A percentile compares a stretch with the other conserved stretches of the same genome.
Conservation (phyloP, 2,329 filamentous ascomycete genomes). For the Ceratocystis diversiconidia region DNA sequence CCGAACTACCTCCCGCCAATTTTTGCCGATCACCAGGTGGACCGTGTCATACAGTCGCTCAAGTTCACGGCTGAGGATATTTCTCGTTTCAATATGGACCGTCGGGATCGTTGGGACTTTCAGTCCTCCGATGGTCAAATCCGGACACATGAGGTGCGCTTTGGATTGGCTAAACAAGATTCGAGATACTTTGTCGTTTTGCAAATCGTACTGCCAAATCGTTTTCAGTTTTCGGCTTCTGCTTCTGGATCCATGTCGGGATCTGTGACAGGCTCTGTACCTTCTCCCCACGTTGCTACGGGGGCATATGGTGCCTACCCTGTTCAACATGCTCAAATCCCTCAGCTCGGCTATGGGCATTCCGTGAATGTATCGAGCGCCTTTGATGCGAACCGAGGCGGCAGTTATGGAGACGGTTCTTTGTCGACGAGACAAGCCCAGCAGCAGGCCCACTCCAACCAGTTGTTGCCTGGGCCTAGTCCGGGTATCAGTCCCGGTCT, state of each 20-base stretch:
- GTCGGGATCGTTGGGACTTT: conserved; percentile 43
- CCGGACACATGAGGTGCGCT: conserved; percentile 35
- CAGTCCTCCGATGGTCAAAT: conserved; percentile 37
- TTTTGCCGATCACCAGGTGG: conserved; percentile 39
- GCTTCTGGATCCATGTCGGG: conserved; percentile 23
- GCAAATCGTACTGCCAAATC: conserved; percentile 27
- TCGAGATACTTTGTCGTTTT: conserved; percentile 50
- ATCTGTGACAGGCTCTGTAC: background rate
- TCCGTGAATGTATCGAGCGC: conserved; percentile 34
- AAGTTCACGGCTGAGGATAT: conserved; percentile 41
- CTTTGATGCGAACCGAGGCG: conserved; percentile 32
- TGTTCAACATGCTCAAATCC: conserved; percentile 19
- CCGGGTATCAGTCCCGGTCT: conserved; percentile 31
- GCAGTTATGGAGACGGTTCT: conserved; percentile 26
- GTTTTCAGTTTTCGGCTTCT: conserved; percentile 27
- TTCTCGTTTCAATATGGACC: conserved; percentile 37
- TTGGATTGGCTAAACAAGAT: conserved; percentile 45
- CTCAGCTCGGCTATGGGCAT: conserved; percentile 28
- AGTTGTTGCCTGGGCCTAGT: conserved; percentile 28
- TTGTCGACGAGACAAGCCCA: conserved; percentile 24
- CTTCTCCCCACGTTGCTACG: background rate
- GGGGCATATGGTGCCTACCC: background rate
- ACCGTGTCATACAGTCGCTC: conserved; percentile 40
- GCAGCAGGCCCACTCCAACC: conserved; percentile 20
- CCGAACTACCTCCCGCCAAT: conserved; percentile 52